phyloP scores from a whole-genome alignment of 805 yeast species.

The Saccharomycopsis sp. region DNA sequence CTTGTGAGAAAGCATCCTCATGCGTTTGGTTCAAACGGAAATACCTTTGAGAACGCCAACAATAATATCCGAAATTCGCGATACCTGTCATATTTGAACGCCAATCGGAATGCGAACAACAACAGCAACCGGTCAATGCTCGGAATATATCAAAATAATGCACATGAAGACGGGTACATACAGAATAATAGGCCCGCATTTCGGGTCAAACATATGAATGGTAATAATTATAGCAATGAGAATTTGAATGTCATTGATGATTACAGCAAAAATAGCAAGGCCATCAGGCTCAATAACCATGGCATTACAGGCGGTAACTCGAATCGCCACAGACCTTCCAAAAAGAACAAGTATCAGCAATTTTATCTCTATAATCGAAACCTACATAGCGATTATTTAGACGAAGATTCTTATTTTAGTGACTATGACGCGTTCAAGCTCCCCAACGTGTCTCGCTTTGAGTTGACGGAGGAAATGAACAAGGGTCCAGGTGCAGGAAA shows the following conservation, averaged over 20 bases:
- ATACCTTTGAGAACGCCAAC: background rate
- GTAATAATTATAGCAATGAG: background rate
- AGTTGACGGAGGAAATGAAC: background rate
- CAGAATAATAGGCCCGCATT: background rate
- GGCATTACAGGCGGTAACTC: background rate
- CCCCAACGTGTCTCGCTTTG: background rate
- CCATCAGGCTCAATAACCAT: background rate
- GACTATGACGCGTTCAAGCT: background rate
- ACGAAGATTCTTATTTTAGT: background rate
- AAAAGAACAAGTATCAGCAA: background rate
- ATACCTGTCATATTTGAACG: constrained; percentile 1
- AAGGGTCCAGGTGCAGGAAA: background rate
- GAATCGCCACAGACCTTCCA: background rate
- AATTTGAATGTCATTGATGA: background rate
- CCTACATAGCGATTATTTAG: background rate
- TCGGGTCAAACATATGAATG: background rate
- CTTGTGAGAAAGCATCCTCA: background rate
- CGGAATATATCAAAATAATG: no score
- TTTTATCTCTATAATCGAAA: background rate
- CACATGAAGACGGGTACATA: no score
- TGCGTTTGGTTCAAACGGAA: background rate
- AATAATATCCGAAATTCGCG: background rate
- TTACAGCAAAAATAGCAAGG: background rate
- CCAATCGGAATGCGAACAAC: background rate
- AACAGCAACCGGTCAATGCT: no score